Conservation (phyloP, 2,329 filamentous ascomycete species). For the Achaetomium macrosporum region DNA sequence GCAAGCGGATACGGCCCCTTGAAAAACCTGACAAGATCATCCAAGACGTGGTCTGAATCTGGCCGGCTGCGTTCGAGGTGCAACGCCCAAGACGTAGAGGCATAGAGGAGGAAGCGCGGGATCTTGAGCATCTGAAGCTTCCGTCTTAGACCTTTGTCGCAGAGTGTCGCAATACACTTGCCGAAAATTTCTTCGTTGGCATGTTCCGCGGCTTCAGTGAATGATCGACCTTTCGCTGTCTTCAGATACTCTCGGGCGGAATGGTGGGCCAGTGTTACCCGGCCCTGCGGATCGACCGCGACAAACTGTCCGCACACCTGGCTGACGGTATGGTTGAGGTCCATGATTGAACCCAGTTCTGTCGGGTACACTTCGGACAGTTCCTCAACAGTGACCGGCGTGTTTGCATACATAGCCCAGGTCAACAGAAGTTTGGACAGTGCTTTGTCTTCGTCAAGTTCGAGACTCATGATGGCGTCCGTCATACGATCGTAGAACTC, state of each 20-base stretch:
- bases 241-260: slow-evolving; percentile 18
- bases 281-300: slow-evolving; percentile 12
- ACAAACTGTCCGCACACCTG: slow-evolving; percentile 23
- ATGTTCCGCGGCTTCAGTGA: slow-evolving; percentile 10
- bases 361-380: slow-evolving; percentile 10
- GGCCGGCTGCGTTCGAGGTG: slow-evolving; percentile 19
- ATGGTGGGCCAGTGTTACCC: slow-evolving; percentile 18
- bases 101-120: slow-evolving; percentile 19
- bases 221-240: neutral
- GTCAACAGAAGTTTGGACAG: slow-evolving; percentile 17
- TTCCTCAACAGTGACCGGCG: slow-evolving; percentile 18
- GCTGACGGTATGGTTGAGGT: slow-evolving; percentile 18
- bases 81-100: slow-evolving; percentile 20
- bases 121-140: slow-evolving; percentile 12
- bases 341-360: slow-evolving; percentile 14
- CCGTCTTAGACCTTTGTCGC: slow-evolving; percentile 14
- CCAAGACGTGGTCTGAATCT: slow-evolving; percentile 16
- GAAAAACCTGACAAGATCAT: slow-evolving; percentile 22
- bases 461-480: slow-evolving; percentile 5
- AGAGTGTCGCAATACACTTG: slow-evolving; percentile 18
- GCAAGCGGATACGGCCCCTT: slow-evolving; percentile 15
- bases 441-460: slow-evolving; percentile 9
- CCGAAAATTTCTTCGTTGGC: slow-evolving; percentile 17
- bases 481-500: slow-evolving; percentile 22
- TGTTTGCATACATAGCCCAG: slow-evolving; percentile 21